Evolutionary conservation across 257 asterid species (phyloP).

Genomic region (Schizonepeta tenuifolia): DNA sequence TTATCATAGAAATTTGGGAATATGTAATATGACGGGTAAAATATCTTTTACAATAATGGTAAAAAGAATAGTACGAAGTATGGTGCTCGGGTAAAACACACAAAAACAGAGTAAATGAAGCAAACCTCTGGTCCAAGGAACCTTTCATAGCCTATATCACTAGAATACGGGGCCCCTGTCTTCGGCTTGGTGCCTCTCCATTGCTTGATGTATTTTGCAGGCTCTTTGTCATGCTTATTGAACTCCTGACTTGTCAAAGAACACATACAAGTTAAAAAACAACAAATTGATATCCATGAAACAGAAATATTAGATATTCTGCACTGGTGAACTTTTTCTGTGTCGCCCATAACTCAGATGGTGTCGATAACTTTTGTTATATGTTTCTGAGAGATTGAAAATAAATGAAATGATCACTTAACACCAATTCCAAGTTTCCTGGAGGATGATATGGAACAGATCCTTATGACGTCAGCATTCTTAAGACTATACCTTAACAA

Average conservation of each 20-base stretch:
- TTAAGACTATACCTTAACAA: conserved; percentile 75
- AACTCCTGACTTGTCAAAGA: conserved; percentile 71
- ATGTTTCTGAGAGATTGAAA: conserved; percentile 13
- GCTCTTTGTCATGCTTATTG: conserved; percentile 95
- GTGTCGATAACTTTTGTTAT: not conserved
- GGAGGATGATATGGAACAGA: not conserved
- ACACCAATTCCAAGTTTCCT: not conserved
- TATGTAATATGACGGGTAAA: not conserved
- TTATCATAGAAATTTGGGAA: not conserved
- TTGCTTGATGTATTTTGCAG: conserved; percentile 82
- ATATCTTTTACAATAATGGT: not conserved
- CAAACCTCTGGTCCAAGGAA: conserved; percentile 99
- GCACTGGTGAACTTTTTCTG: not conserved
- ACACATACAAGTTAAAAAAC: conserved; percentile 28
- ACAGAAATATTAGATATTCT: not conserved
- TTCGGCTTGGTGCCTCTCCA: conserved; percentile 96
- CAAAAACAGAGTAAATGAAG: conserved; percentile 31
- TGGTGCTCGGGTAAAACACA: conserved; percentile 18
- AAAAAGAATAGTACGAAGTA: not conserved
- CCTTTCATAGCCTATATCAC: conserved; percentile 96
- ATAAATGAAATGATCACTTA: not conserved
- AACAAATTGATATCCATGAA: conserved; percentile 8
- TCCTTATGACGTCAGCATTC: not conserved
- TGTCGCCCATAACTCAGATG: not conserved
- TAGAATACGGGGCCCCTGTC: conserved; percentile 95